phyloP scores from a whole-genome alignment of 2,329 filamentous ascomycete genomes.

The Orbilia javanica region DNA sequence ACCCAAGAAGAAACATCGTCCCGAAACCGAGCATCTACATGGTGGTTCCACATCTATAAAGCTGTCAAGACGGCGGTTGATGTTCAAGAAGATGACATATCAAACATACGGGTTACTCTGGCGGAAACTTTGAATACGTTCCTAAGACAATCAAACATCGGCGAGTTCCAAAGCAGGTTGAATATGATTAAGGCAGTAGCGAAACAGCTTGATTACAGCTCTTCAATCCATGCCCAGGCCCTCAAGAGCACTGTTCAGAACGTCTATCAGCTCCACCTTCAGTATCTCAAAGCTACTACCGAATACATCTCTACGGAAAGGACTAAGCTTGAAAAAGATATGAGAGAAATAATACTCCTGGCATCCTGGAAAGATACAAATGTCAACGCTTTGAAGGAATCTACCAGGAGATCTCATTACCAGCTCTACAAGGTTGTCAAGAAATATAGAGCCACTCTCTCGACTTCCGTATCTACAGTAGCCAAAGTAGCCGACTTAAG shows the following conservation, averaged over 20 bases:
- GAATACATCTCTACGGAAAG: conserved; percentile 69
- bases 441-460: conserved; percentile 85
- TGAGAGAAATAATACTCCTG: conserved; percentile 91
- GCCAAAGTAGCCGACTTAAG: conserved; percentile 35
- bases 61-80: conserved; percentile 78
- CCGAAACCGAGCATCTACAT: conserved; percentile 81
- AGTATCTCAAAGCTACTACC: conserved; percentile 25
- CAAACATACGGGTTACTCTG: conserved; percentile 75
- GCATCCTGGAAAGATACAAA: conserved; percentile 99
- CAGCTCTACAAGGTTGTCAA: conserved; percentile 92
- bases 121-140: conserved; percentile 83
- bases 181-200: conserved; percentile 70
- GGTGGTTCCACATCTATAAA: conserved; percentile 98
- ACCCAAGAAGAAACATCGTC: conserved; percentile 84
- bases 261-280: conserved; percentile 34
- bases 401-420: conserved; percentile 87
- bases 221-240: conserved; percentile 19
- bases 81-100: conserved; percentile 73
- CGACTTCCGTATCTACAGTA: conserved; percentile 76
- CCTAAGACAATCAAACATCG: conserved; percentile 81
- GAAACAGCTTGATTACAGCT: conserved; percentile 24
- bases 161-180: conserved; percentile 82
- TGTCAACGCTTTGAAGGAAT: conserved; percentile 87
- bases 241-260: conserved; percentile 33
- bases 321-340: conserved; percentile 83